These are phyloP conservation scores for Acanthamoeba healyi DNA, from an alignment of 208 protist genomes.

Conservation along the genomic window DNA sequence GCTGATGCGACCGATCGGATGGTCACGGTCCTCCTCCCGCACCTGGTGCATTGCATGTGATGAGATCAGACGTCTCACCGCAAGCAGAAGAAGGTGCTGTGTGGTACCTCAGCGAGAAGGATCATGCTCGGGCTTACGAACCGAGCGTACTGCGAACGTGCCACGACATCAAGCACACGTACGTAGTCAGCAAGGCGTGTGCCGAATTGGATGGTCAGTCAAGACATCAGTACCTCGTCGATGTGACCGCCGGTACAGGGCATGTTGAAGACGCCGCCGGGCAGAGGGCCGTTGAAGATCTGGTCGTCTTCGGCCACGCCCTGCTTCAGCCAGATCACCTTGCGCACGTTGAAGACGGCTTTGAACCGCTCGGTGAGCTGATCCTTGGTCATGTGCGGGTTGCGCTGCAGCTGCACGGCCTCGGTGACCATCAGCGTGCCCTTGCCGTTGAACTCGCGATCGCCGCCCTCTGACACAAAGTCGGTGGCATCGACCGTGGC, in stretches of 20 bases:
- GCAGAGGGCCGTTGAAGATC: conserved; percentile 69
- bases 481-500: not conserved
- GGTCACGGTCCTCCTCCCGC: conserved; percentile 36
- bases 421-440: conserved; percentile 82
- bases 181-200: too few species aligned
- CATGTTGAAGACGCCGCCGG: conserved; percentile 42
- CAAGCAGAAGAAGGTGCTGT: not conserved
- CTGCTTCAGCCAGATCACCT: conserved; percentile 80
- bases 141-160: conserved; percentile 74
- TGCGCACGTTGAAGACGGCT: conserved; percentile 68
- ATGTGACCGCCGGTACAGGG: conserved; percentile 81
- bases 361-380: conserved; percentile 76
- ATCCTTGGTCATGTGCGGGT: conserved; percentile 49
- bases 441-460: conserved; percentile 81
- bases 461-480: conserved; percentile 82
- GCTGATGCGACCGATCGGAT: conserved; percentile 42
- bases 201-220: too few species aligned
- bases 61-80: not conserved
- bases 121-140: conserved; percentile 72
- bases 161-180: too few species aligned
- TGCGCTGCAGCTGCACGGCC: conserved; percentile 81
- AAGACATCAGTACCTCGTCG: conserved; percentile 83
- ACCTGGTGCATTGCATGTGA: conserved; percentile 40
- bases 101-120: conserved; percentile 63
- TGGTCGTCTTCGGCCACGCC: conserved; percentile 80